These are phyloP conservation scores for Leucosporidium yakuticum DNA, from an alignment of 768 basidiomycete species.

Conservation along the genomic window DNA sequence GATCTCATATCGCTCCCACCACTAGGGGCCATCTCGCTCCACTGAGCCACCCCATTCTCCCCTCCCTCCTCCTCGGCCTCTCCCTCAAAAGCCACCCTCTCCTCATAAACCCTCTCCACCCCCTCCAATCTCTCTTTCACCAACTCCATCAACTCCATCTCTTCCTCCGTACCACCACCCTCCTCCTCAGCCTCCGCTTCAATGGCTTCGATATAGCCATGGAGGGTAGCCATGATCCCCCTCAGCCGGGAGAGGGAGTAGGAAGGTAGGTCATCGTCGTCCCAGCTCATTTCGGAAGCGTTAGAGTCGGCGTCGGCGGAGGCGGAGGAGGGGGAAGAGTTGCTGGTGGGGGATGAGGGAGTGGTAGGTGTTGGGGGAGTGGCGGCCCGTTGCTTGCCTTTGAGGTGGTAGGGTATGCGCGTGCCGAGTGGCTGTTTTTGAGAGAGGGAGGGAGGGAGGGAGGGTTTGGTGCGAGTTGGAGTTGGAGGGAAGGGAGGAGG, in stretches of 20 bases:
- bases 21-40: no score
- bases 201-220: neutral
- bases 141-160: neutral
- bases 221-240: neutral
- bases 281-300: neutral
- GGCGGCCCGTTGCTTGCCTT: neutral
- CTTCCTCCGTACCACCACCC: no score
- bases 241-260: neutral
- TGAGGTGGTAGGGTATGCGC: slow-evolving; percentile 3
- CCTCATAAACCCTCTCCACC: neutral
- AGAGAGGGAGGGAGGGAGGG: neutral
- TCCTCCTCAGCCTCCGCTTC: neutral
- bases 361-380: neutral
- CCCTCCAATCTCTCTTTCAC: neutral
- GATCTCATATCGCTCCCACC: no score
- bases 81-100: neutral
- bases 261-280: neutral
- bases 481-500: no score
- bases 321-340: neutral
- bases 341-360: neutral
- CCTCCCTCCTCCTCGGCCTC: neutral
- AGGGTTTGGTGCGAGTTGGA: no score
- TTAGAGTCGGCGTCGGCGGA: neutral
- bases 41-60: neutral
- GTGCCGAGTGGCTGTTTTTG: neutral